Conservation (phyloP, 202 grass and related monocot species). For the Saccharum hybrid region DNA sequence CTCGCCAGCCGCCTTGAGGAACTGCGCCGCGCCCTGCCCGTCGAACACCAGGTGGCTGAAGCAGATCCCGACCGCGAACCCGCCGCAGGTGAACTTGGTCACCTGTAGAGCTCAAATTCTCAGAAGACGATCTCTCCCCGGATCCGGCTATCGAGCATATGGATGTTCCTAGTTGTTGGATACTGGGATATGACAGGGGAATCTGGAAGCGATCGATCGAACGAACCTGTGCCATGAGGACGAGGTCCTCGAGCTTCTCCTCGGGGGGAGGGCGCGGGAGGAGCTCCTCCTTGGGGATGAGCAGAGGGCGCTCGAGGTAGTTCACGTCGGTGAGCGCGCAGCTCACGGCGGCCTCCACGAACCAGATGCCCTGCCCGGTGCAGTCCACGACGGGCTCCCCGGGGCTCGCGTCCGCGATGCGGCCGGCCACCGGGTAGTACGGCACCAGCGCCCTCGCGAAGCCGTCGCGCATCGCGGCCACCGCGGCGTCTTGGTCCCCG, state of each 20-base stretch:
- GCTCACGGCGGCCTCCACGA: conserved; percentile 67
- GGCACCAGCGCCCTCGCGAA: conserved; percentile 71
- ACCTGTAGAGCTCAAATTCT: conserved; percentile 47
- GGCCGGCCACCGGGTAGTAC: conserved; percentile 79
- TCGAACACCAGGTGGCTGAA: conserved; percentile 92
- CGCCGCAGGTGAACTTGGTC: conserved; percentile 77
- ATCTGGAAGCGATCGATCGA: not conserved
- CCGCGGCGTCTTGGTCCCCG: conserved; percentile 29
- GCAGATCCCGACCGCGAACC: conserved; percentile 78
- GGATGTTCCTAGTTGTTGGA: not conserved
- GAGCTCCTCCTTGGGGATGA: conserved; percentile 71
- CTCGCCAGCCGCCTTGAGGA: conserved; percentile 65
- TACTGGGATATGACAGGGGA: not conserved
- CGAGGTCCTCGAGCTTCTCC: conserved; percentile 60
- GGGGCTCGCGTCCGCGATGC: conserved; percentile 50
- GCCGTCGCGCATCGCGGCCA: conserved; percentile 58
- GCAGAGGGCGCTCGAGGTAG: conserved; percentile 71
- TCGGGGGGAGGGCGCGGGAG: conserved; percentile 59
- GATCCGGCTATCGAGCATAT: not conserved
- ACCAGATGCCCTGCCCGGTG: conserved; percentile 75
- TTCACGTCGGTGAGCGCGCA: conserved; percentile 74
- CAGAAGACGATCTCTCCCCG: not conserved
- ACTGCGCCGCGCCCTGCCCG: conserved; percentile 76
- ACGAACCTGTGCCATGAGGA: conserved; percentile 65
- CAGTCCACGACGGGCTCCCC: conserved; percentile 71